phyloP scores from a whole-genome alignment of 805 yeast genomes.

The Candida ficus region DNA sequence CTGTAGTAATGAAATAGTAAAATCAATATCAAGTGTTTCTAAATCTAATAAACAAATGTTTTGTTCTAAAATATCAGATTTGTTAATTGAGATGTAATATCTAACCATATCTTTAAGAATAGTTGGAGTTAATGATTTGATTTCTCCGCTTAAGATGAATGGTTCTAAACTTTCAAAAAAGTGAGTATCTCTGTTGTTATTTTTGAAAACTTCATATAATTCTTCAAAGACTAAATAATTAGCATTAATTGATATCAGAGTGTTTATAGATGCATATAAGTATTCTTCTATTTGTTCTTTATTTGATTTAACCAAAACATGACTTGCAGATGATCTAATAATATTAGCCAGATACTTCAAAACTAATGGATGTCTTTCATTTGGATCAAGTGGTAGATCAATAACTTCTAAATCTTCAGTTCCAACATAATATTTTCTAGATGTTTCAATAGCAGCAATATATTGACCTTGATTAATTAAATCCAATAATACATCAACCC shows the following conservation, averaged over 20 bases:
- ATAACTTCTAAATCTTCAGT: constrained; percentile 38
- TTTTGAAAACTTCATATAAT: constrained; percentile 38
- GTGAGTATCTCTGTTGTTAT: constrained; percentile 22
- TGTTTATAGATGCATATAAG: constrained; percentile 34
- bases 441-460: constrained; percentile 50
- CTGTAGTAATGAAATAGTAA: constrained; percentile 59
- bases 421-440: constrained; percentile 48
- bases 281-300: constrained; percentile 27
- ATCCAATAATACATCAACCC: constrained; percentile 64
- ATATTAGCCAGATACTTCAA: constrained; percentile 51
- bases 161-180: constrained; percentile 52
- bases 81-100: constrained; percentile 35
- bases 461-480: constrained; percentile 45
- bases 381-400: constrained; percentile 49
- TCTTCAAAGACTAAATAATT: constrained; percentile 36
- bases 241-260: constrained; percentile 34
- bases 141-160: constrained; percentile 41
- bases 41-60: constrained; percentile 67
- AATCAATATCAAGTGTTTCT: constrained; percentile 67
- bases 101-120: constrained; percentile 59
- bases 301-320: constrained; percentile 12
- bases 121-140: constrained; percentile 53
- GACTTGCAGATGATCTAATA: constrained; percentile 32
- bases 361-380: constrained; percentile 43
- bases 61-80: constrained; percentile 54